phyloP scores from a whole-genome alignment of 495 filamentous ascomycete species.

The Collariella sp. region DNA sequence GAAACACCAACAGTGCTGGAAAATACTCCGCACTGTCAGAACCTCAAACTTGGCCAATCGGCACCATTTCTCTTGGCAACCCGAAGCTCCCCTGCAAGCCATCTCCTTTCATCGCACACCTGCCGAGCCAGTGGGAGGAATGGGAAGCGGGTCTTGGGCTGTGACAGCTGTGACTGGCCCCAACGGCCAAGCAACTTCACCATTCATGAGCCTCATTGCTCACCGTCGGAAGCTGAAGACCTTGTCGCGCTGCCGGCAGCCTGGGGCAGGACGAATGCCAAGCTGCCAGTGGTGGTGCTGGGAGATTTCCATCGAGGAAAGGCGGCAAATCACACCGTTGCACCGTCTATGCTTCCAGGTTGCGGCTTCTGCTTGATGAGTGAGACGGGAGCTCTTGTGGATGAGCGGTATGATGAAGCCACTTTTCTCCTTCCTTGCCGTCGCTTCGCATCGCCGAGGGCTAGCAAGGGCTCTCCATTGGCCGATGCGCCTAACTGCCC shows the following conservation, averaged over 20 bases:
- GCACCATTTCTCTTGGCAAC: neutral
- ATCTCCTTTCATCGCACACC: neutral
- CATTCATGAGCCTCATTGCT: neutral
- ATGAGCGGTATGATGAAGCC: too few relatives aligned
- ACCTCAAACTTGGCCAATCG: neutral
- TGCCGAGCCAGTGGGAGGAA: neutral
- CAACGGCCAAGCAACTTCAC: neutral
- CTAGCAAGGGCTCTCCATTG: too few relatives aligned
- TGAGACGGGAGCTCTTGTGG: too few relatives aligned
- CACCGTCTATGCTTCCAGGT: too few relatives aligned
- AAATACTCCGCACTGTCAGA: neutral
- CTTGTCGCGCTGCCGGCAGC: too few relatives aligned
- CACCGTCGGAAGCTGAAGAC: neutral
- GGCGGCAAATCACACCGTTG: neutral
- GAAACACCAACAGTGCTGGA: neutral
- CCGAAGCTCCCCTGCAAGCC: neutral
- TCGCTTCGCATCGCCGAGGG: too few relatives aligned
- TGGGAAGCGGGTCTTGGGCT: neutral
- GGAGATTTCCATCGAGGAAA: neutral
- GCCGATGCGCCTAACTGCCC: too few relatives aligned
- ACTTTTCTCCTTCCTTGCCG: too few relatives aligned
- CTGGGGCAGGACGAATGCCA: too few relatives aligned
- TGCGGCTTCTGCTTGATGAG: too few relatives aligned
- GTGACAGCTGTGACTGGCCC: constrained; percentile 8
- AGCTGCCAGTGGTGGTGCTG: neutral